These are phyloP conservation scores for Rhipidocladum racemiflorum DNA, from an alignment of 176 grass and related monocot species.

Conservation along the genomic window DNA sequence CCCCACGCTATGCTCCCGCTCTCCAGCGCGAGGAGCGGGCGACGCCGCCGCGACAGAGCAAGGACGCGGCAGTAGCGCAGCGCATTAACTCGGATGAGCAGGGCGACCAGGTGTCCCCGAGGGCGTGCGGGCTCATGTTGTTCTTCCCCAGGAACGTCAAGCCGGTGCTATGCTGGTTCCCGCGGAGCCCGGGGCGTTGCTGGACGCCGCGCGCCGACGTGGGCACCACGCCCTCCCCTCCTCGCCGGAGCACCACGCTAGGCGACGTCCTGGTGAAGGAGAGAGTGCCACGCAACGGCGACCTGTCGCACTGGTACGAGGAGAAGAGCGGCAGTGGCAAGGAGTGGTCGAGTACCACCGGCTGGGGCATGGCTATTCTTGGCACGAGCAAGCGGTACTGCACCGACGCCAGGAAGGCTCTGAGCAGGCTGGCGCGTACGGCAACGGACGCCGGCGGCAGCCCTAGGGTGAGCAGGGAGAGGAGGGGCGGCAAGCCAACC, in stretches of 20 bases:
- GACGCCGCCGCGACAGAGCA: neutral
- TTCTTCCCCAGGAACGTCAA: conserved; percentile 82
- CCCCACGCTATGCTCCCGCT: neutral
- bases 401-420: conserved; percentile 40
- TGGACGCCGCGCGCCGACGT: conserved; percentile 3
- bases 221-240: conserved; percentile 15
- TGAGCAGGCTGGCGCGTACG: conserved; percentile 43
- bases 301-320: conserved; percentile 26
- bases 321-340: conserved; percentile 30
- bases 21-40: neutral
- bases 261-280: conserved; percentile 30
- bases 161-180: conserved; percentile 62
- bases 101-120: conserved; percentile 33
- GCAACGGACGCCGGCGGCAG: conserved; percentile 16
- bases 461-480: conserved; percentile 31
- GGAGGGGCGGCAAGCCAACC: conserved; percentile 28
- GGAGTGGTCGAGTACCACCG: conserved; percentile 32
- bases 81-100: conserved; percentile 5
- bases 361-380: conserved; percentile 54
- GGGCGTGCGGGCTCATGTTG: conserved; percentile 60
- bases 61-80: neutral
- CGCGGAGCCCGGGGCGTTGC: conserved; percentile 31
- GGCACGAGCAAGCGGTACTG: conserved; percentile 60
- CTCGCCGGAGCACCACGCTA: conserved; percentile 28
- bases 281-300: neutral